Evolutionary conservation across 2,329 filamentous ascomycete genomes (phyloP), one percentile per base, ranked within the genome.

Genomic region (Samsoniella hepiali): DNA sequence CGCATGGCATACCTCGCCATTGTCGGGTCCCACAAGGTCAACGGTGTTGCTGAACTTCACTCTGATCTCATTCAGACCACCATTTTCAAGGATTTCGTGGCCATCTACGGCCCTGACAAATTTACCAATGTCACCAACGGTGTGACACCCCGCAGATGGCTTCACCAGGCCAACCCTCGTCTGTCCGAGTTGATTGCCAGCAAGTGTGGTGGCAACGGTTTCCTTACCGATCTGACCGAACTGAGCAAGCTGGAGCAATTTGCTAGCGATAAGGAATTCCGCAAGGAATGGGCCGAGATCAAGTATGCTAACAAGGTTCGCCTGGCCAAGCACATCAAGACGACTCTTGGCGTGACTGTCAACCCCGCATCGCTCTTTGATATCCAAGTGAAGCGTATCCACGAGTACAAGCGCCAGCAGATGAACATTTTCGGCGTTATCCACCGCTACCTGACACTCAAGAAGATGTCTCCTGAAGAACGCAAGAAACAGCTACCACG

Each of bases 81-180:
- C n/a, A 96, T 99, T 69, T 98, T 99, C 87, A 97, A 95, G 77
- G 95, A 99, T 76, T 99, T 99, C 77, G 94, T 99, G 65, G 85
- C 87, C 70, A 91, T 99, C 68, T 99, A 95, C 71, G 95, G 95
- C 3, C 89, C 90, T 0, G 95, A 99, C 83, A 97, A 97, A 77
- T 99, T 99, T 78, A 96, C 91, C 64, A 99, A 99, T 71, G 94
- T 99, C 67, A 99, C 95, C 68, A 99, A 99, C 75, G 95, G 95
- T 64, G 96, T 99, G 74, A 99, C 95, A 0, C 95, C 95, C 11
- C 86, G 95, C 71, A 86, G 95, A 73, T 99, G 95, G 95, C 82
- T 99, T 64, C 93, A 99, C 79, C 95, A 99, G 77, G 95, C 95
- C 65, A 99, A 99, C 75, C 95, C 94, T 11, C 87, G 90, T 63